Percentiles rank a stretch among this genome's conserved stretches.
Evolutionary conservation across 192 early-diverging fungal genomes (phyloP).

Genomic region (Kappamyces sp.): DNA sequence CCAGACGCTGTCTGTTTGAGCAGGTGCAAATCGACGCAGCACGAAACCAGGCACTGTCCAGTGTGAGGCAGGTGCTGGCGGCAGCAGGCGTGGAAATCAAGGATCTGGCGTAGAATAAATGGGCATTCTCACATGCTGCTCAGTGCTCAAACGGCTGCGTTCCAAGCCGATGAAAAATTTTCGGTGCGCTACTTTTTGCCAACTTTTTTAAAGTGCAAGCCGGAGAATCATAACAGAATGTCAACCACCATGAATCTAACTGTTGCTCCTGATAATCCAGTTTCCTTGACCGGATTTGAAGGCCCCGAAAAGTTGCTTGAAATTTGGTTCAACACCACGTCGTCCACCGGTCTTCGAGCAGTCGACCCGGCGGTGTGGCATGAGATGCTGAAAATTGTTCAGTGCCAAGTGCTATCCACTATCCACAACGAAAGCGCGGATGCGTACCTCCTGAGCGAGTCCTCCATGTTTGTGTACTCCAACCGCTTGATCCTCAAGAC

Average conservation of each 20-base stretch:
- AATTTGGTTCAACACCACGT: constrained; percentile 75
- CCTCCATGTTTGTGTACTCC: constrained; percentile 96
- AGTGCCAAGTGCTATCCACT: constrained; percentile 86
- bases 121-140: too few relatives aligned
- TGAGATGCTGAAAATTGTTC: constrained; percentile 87
- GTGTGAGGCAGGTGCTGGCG: too few relatives aligned
- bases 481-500: constrained; percentile 95
- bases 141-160: too few relatives aligned
- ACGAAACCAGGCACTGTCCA: background rate
- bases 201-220: too few relatives aligned
- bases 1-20: constrained; percentile 2
- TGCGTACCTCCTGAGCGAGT: constrained; percentile 94
- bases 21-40: background rate
- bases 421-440: constrained; percentile 76
- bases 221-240: too few relatives aligned
- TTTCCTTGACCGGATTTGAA: constrained; percentile 62
- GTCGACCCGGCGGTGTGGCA: constrained; percentile 80
- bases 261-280: too few relatives aligned
- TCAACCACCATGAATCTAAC: too few relatives aligned
- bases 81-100: too few relatives aligned
- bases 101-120: too few relatives aligned
- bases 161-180: too few relatives aligned
- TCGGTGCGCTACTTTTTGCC: too few relatives aligned
- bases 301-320: constrained; percentile 98
- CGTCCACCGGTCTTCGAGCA: constrained; percentile 57